Evolutionary conservation across 2,329 filamentous ascomycete genomes (phyloP), one percentile per base, ranked within the genome.

Genomic region (Penicillium griseofulvum): DNA sequence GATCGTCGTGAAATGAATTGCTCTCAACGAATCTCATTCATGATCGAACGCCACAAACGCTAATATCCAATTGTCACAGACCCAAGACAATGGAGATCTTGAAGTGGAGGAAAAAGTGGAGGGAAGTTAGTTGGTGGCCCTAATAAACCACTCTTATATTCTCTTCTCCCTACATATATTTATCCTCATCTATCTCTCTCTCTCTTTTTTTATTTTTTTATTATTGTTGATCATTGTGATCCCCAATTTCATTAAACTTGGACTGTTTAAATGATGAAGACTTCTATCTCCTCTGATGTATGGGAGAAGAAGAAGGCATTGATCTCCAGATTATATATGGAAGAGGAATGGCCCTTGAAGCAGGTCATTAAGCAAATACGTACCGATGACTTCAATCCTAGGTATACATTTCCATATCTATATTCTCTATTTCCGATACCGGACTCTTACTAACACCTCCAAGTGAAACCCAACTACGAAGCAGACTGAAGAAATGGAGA

Each of bases 381-480:
- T 16, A 72, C 71, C 6, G 66, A 71, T 22, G 70, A 75, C 51
- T 76, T 76, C 60, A 72, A 76, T 56, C 74, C 74, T 17, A 76
- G 74, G 74, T 76, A 55, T 24, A 8, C 17, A 12, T 17, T 24
- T 10, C 29, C 1, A 4, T 37, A 10, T 4, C 26, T 8, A 28
- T 10, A 4, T 29, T 22, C 4, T 22, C 9, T n/a, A 22, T 22
- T 49, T 19, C 11, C 42, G 38, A 33, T 29, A 16, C 24, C 26
- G 34, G 49, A 52, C 26, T 31, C 42, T 28, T 19, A 28, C 43
- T 47, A 49, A 47, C 28, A 34, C 16, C n/a, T 17, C 36, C 53
- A 76, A 76, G 74, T 64, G 74, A 76, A 62, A 76, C 74, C n/a
- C 74, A 76, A 61, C 58, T 76, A 54, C 73, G 74, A 52, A 76